These are phyloP conservation scores for Excoecaria agallocha DNA, from an alignment of 345 rosid species.

Conservation along the genomic window DNA sequence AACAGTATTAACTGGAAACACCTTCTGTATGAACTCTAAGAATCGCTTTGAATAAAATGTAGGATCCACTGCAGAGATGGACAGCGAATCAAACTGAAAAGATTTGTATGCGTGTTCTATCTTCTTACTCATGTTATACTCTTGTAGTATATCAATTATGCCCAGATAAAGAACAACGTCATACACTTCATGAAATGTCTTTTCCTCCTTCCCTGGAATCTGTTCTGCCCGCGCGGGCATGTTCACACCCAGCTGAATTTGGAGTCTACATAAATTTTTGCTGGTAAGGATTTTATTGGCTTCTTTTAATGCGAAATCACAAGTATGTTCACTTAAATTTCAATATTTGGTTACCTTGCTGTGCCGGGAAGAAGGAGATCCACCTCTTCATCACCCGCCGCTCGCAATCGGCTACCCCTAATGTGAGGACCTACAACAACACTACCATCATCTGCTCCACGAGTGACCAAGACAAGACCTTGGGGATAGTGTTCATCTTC, in stretches of 20 bases:
- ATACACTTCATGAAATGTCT: conserved; percentile 57
- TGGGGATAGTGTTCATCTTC: conserved; percentile 88
- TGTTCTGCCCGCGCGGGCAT: conserved; percentile 95
- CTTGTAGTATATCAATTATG: conserved; percentile 88
- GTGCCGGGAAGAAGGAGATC: conserved; percentile 99
- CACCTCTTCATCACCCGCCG: conserved; percentile 88
- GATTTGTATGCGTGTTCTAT: conserved; percentile 93
- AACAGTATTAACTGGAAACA: conserved; percentile 52
- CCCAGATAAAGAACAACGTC: conserved; percentile 94
- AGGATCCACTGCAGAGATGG: conserved; percentile 91
- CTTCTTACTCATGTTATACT: conserved; percentile 84
- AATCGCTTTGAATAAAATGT: conserved; percentile 77
- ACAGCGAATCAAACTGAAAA: conserved; percentile 76
- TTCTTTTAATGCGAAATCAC: neutral
- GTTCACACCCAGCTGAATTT: conserved; percentile 94
- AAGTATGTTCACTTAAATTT: neutral
- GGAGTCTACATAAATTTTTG: conserved; percentile 49
- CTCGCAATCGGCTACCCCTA: conserved; percentile 84
- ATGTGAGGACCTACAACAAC: conserved; percentile 85
- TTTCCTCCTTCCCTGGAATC: conserved; percentile 72
- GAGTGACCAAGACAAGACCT: conserved; percentile 89
- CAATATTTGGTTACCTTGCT: conserved; percentile 60
- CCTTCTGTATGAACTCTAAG: conserved; percentile 78
- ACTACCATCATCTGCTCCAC: conserved; percentile 61
- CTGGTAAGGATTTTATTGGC: neutral